These are phyloP conservation scores for Pleurotus sapidus DNA, from an alignment of 768 basidiomycete genomes.

Conservation along the genomic window DNA sequence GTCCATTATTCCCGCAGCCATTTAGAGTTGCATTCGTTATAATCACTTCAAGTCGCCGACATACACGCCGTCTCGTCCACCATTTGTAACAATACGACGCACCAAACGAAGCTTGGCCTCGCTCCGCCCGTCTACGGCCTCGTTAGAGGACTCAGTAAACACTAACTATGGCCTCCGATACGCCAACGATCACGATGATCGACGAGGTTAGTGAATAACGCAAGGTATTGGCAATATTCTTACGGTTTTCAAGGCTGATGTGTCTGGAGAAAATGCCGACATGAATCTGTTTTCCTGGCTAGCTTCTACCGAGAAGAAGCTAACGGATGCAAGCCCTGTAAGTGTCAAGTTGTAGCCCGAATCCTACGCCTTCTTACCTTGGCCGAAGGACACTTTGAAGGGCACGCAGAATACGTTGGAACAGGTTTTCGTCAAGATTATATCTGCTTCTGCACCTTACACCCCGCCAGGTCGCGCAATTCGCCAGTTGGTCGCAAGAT, in stretches of 20 bases:
- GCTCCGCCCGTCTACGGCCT: too few species aligned
- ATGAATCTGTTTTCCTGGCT: constrained; percentile 87
- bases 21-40: too few species aligned
- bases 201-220: too few species aligned
- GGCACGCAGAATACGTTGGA: constrained; percentile 60
- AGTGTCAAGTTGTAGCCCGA: constrained; percentile 20
- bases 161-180: too few species aligned
- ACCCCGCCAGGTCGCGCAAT: constrained; percentile 88
- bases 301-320: constrained; percentile 55
- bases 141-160: too few species aligned
- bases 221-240: not conserved
- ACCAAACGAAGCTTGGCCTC: too few species aligned
- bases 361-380: constrained; percentile 7
- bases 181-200: too few species aligned
- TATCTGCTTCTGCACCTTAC: constrained; percentile 60
- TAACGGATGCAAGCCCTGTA: constrained; percentile 51
- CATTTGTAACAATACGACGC: too few species aligned
- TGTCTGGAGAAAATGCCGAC: constrained; percentile 74
- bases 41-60: too few species aligned
- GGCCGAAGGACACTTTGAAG: constrained; percentile 62
- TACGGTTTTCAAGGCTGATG: constrained; percentile 46
- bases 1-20: too few species aligned
- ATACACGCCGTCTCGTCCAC: too few species aligned
- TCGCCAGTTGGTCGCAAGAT: constrained; percentile 75
- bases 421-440: constrained; percentile 60